Evolutionary conservation across 1,139 yeast species (phyloP).

Genomic region (Zygoascus hellenicus): DNA sequence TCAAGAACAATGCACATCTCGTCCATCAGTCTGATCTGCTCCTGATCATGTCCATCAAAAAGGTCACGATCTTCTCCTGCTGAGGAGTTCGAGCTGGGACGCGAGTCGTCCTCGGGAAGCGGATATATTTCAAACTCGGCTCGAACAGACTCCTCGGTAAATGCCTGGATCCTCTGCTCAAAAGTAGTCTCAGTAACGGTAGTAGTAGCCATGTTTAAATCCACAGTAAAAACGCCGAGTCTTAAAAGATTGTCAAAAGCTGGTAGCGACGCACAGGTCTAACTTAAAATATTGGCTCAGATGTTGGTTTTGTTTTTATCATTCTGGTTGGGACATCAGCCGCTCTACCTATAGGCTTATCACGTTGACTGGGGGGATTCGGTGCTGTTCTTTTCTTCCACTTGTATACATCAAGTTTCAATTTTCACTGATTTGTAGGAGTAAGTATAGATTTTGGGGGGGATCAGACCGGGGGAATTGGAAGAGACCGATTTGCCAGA

Average conservation of each 20-base stretch:
- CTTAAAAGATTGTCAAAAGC: no score
- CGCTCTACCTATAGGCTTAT: neutral
- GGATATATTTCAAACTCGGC: slow-evolving; percentile 5
- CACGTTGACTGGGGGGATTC: neutral
- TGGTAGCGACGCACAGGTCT: no score
- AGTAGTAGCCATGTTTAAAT: neutral
- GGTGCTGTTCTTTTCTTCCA: neutral
- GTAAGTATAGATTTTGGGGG: no score
- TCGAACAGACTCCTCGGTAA: slow-evolving; percentile 11
- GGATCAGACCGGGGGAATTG: no score
- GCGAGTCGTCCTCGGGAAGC: slow-evolving; percentile 8
- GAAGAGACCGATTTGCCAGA: no score
- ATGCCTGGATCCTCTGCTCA: slow-evolving; percentile 12
- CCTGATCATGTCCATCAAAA: slow-evolving; percentile 84
- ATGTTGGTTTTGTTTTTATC: no score
- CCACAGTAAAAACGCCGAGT: no score
- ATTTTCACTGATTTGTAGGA: no score
- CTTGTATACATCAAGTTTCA: neutral
- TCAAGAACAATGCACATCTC: slow-evolving; percentile 93
- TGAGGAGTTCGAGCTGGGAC: slow-evolving; percentile 13
- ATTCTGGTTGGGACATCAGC: no score
- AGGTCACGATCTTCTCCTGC: slow-evolving; percentile 30
- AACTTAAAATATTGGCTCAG: no score
- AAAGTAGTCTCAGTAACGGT: slow-evolving; percentile 5
- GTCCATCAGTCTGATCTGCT: slow-evolving; percentile 91